phyloP scores from a whole-genome alignment of 331 rosid genomes.

The Quercus lobata region DNA sequence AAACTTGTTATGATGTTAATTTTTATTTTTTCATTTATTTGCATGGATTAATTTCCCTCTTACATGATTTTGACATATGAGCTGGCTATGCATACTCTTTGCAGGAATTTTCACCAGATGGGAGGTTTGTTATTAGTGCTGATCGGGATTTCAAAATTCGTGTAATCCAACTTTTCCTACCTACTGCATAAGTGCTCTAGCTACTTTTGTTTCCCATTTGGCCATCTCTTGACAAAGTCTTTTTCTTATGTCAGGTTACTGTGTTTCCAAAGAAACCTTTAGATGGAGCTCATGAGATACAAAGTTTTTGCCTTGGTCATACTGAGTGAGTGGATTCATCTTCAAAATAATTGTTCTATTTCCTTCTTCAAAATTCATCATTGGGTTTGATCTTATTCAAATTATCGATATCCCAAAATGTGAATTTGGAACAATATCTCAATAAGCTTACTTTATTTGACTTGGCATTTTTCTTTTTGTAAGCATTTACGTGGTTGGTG shows the following conservation, averaged over 20 bases:
- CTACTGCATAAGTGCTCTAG: not conserved
- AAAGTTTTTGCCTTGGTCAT: slow-evolving; percentile 91
- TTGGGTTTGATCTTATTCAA: not conserved
- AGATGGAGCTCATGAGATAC: slow-evolving; percentile 83
- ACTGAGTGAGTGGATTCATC: slow-evolving; percentile 60
- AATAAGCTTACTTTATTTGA: not conserved
- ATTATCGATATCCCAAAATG: not conserved
- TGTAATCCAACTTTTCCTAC: slow-evolving; percentile 36
- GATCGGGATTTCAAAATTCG: slow-evolving; percentile 94
- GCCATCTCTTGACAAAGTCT: not conserved
- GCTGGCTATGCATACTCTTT: not conserved
- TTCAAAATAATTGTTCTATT: not conserved
- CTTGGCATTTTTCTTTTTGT: too few species aligned
- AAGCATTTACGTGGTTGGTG: too few species aligned
- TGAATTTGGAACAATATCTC: not conserved
- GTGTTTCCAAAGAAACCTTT: slow-evolving; percentile 62
- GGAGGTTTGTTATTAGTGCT: slow-evolving; percentile 67
- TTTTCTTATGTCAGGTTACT: slow-evolving; percentile 48
- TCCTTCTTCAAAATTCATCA: not conserved
- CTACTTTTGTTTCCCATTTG: not conserved
- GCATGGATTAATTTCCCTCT: not conserved
- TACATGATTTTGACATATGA: slow-evolving; percentile 11
- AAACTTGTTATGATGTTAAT: not conserved
- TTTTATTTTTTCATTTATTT: not conserved
- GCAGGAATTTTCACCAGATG: slow-evolving; percentile 87